Conservation (phyloP, 148 eudicot genomes). For the Amaranthus palmeri region DNA sequence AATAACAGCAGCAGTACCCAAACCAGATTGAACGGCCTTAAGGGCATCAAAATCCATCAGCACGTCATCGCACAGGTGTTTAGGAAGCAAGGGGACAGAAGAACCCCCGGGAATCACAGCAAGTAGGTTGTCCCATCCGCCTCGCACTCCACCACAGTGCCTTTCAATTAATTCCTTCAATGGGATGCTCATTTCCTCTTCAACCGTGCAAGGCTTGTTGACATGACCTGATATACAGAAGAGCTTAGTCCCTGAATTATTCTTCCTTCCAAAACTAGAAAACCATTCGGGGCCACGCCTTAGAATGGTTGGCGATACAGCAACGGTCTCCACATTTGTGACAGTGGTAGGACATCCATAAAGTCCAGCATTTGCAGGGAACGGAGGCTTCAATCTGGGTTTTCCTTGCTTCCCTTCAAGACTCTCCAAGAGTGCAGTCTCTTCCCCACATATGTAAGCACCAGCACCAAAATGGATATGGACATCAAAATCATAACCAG, state of each 20-base stretch:
- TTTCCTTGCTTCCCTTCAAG: conserved; percentile 97
- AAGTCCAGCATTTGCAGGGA: conserved; percentile 88
- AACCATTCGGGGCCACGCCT: conserved; percentile 96
- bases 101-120: conserved; percentile 96
- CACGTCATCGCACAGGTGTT: conserved; percentile 78
- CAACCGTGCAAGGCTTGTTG: conserved; percentile 95
- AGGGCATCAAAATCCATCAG: conserved; percentile 95
- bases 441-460: conserved; percentile 96
- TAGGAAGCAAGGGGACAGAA: conserved; percentile 82
- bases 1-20: conserved; percentile 91
- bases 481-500: conserved; percentile 93
- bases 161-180: conserved; percentile 82
- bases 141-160: conserved; percentile 95
- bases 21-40: conserved; percentile 75
- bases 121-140: conserved; percentile 96
- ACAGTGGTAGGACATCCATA: conserved; percentile 95
- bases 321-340: conserved; percentile 93
- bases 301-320: conserved; percentile 82
- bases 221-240: conserved; percentile 90
- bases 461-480: conserved; percentile 95
- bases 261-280: conserved; percentile 86
- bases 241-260: conserved; percentile 82
- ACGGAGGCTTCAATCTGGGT: conserved; percentile 96
- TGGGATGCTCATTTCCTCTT: conserved; percentile 95
- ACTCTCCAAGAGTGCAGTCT: conserved; percentile 91